Evolutionary conservation across 164 flowering plant species (phyloP).

Genomic region (Hamamelis virginiana): DNA sequence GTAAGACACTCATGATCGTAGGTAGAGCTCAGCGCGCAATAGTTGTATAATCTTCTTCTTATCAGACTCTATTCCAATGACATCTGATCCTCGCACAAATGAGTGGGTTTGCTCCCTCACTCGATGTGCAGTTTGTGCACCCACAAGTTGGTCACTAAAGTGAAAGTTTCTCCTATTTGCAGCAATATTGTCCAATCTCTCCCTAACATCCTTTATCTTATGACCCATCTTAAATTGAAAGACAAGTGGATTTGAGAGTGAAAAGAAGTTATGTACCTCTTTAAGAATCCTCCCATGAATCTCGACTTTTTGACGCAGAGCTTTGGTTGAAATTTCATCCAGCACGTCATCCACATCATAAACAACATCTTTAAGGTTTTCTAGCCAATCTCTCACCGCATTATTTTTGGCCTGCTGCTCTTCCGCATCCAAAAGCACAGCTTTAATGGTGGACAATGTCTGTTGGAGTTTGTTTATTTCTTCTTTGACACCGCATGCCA

Average conservation of each 20-base stretch:
- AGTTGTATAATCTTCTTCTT: not conserved
- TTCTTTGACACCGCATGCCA: no score
- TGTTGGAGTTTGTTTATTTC: no score
- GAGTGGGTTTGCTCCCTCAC: not conserved
- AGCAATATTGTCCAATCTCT: not conserved
- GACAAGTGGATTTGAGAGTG: not conserved
- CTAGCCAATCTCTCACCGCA: slow-evolving; percentile 12
- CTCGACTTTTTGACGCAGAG: not conserved
- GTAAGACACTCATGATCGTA: not conserved
- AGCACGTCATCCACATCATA: slow-evolving; percentile 20
- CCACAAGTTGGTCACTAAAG: not conserved
- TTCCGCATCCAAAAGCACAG: slow-evolving; percentile 13
- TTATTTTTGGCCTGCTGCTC: slow-evolving; percentile 1
- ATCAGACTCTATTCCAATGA: slow-evolving; percentile 4
- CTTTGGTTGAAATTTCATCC: slow-evolving; percentile 8
- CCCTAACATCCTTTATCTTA: not conserved
- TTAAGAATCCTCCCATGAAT: not conserved
- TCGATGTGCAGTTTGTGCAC: not conserved
- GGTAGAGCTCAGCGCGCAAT: not conserved
- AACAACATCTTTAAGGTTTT: slow-evolving; percentile 5
- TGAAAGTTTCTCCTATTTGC: not conserved
- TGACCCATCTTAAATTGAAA: not conserved
- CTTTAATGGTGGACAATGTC: not conserved
- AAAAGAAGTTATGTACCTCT: not conserved
- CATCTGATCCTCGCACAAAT: not conserved